Base-by-base conservation (phyloP, 306 rosid genomes). In the Datisca glomerata region DNA sequence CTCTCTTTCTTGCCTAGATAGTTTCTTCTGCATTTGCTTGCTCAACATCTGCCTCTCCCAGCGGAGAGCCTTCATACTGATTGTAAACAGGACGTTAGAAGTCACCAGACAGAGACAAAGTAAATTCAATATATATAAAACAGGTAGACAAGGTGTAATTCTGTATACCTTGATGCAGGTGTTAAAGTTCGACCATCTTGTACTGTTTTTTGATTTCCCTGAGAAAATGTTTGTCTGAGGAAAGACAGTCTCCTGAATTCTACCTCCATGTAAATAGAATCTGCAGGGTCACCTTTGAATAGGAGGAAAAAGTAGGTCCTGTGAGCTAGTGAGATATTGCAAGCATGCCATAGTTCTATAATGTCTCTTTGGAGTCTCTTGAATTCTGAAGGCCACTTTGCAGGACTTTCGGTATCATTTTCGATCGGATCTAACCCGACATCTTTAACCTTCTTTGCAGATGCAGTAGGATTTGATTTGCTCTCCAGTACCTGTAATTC, bases 231-330 rank as follows among this genome's bases (percentile, higher is more conserved):
- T 43, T 81, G 63, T 63, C 63, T 69, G 45, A 81, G 72, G 67
- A 66, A 85, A 49, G 80, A 64, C 23, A 80, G 32, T 47, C 96
- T 72, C 68, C 96, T 69, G 29, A 61, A 51, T 60, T 81, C 96
- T 22, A 80, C 93, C 67, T 85, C 89, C 78, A 80, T 59, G 59
- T 85, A 85, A 47, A 80, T 74, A 27, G 82, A 74, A 60, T 85
- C 96, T 41, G 79, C 38, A 18, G 67, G 67, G 41, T 85, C 96
- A 38, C 96, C 93, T 53, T 63, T 64, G 68, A 85, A 69, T 45
- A 77, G 70, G 40, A 80, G 81, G 69, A 78, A 80, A 72, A 85
- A 85, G 62, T 78, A 85, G 43, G 96, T 85, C 51, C 96, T 77
- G 67, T 85, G 89, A 57, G 80, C 74, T 74, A 85, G 67, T 29